Conservation (phyloP, 352 stramenopile species). For the Pythium apleroticum region DNA sequence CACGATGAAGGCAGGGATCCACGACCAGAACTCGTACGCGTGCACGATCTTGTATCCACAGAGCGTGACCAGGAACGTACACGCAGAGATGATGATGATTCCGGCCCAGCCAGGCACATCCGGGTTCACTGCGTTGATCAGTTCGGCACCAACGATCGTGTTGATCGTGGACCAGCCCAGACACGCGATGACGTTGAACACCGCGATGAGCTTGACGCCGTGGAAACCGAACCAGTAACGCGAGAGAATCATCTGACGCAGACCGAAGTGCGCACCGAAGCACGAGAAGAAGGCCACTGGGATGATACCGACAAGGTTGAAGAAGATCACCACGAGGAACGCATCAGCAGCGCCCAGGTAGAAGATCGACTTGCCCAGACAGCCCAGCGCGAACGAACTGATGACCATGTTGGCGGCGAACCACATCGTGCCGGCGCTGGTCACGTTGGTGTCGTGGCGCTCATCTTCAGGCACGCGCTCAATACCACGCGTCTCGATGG, state of each 20-base stretch:
- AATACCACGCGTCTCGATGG: constrained; percentile 48
- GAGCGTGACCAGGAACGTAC: constrained; percentile 47
- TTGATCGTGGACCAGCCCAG: constrained; percentile 52
- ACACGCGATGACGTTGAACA: constrained; percentile 45
- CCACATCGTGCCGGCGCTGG: constrained; percentile 49
- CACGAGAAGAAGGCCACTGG: constrained; percentile 47
- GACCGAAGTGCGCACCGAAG: constrained; percentile 41
- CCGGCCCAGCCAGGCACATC: constrained; percentile 44
- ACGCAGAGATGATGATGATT: constrained; percentile 46
- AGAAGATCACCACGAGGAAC: constrained; percentile 42
- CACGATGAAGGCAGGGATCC: constrained; percentile 47
- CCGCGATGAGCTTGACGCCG: constrained; percentile 42
- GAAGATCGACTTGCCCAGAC: constrained; percentile 50
- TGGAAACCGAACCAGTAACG: constrained; percentile 50
- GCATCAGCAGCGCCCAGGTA: constrained; percentile 39
- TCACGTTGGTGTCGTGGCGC: constrained; percentile 38
- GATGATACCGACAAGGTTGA: constrained; percentile 46
- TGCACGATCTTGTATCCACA: constrained; percentile 54
- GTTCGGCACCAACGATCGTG: constrained; percentile 44
- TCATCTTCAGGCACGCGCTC: constrained; percentile 49
- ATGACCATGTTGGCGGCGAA: constrained; percentile 51
- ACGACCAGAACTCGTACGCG: constrained; percentile 53
- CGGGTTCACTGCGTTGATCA: constrained; percentile 48
- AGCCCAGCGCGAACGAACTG: constrained; percentile 42
- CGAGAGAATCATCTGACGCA: constrained; percentile 52